A percentile compares a stretch with the other conserved stretches of the same genome.
Evolutionary conservation across 2,329 filamentous ascomycete species (phyloP).

Genomic region (Pseudocercospora cruenta): DNA sequence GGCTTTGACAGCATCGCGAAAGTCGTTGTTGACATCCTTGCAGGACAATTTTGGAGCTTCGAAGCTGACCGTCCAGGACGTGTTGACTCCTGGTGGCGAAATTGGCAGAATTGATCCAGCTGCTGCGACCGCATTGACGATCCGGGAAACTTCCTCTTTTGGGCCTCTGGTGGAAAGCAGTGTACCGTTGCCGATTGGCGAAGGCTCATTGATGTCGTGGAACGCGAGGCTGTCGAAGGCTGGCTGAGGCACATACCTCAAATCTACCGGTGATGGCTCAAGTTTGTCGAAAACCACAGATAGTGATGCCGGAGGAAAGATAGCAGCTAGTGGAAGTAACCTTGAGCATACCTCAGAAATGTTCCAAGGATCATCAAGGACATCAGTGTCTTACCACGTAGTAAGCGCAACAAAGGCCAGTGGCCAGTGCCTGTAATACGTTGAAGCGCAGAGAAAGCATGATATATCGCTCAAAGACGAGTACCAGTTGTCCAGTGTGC

Average conservation of each 20-base stretch:
- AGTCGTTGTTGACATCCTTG: background rate
- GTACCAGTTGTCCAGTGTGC: conserved; percentile 20
- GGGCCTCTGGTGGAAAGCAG: conserved; percentile 2
- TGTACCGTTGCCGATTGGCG: background rate
- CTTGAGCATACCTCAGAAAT: background rate
- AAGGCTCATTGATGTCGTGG: background rate
- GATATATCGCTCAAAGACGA: conserved; percentile 16
- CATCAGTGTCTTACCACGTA: conserved; percentile 10
- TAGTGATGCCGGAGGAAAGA: conserved; percentile 15
- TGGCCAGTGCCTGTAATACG: conserved; percentile 16
- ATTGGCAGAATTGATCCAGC: conserved; percentile 16
- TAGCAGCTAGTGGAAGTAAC: conserved; percentile 20
- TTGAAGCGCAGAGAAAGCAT: background rate
- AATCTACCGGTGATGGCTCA: conserved; percentile 1
- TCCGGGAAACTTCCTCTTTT: conserved; percentile 7
- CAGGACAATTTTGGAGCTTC: conserved; percentile 11
- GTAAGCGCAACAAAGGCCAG: conserved; percentile 16
- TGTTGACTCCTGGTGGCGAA: conserved; percentile 15
- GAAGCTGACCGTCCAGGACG: conserved; percentile 13
- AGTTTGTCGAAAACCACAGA: conserved; percentile 18
- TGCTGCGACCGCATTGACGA: conserved; percentile 12
- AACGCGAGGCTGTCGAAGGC: conserved; percentile 19
- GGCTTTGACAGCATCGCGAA: conserved; percentile 3
- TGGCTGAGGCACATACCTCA: conserved; percentile 16
- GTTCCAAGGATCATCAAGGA: background rate